Evolutionary conservation across 75 land plant species (phyloP).

Genomic region (Ceratopteris richardii): DNA sequence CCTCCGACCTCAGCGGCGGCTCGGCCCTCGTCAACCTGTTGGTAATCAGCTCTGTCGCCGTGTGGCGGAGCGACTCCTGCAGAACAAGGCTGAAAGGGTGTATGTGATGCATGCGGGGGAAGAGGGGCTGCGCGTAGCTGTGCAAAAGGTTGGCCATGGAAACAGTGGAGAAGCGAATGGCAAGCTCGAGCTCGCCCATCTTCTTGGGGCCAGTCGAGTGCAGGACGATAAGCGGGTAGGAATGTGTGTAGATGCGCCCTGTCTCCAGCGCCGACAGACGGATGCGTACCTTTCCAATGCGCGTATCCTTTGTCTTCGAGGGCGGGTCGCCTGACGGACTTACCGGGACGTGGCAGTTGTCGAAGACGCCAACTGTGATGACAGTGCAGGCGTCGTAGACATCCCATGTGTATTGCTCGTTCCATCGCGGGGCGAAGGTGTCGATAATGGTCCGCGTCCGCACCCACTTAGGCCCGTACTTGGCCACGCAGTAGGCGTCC

Average conservation of each 20-base stretch:
- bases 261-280: slow-evolving; percentile 54
- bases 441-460: slow-evolving; percentile 40
- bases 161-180: slow-evolving; percentile 25
- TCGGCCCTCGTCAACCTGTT: slow-evolving; percentile 12
- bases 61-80: slow-evolving; percentile 10
- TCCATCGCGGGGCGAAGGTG: slow-evolving; percentile 31
- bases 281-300: slow-evolving; percentile 70
- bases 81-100: slow-evolving; percentile 14
- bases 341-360: slow-evolving; percentile 30
- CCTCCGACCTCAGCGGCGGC: slow-evolving; percentile 26
- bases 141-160: slow-evolving; percentile 16
- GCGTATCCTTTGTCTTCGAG: slow-evolving; percentile 15
- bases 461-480: slow-evolving; percentile 50
- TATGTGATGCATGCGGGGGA: slow-evolving; percentile 27
- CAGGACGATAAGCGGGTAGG: slow-evolving; percentile 56
- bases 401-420: slow-evolving; percentile 65
- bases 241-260: slow-evolving; percentile 49
- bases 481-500: slow-evolving; percentile 46
- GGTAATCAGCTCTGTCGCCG: slow-evolving; percentile 17
- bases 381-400: slow-evolving; percentile 76
- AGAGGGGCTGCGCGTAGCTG: slow-evolving; percentile 13
- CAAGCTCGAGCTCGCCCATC: slow-evolving; percentile 72
- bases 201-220: slow-evolving; percentile 65
- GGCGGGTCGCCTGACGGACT: slow-evolving; percentile 1
- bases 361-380: slow-evolving; percentile 67